Evolutionary conservation across 352 stramenopile genomes (phyloP), one percentile per base, ranked within the genome.

Genomic region (Globisporangium solare): DNA sequence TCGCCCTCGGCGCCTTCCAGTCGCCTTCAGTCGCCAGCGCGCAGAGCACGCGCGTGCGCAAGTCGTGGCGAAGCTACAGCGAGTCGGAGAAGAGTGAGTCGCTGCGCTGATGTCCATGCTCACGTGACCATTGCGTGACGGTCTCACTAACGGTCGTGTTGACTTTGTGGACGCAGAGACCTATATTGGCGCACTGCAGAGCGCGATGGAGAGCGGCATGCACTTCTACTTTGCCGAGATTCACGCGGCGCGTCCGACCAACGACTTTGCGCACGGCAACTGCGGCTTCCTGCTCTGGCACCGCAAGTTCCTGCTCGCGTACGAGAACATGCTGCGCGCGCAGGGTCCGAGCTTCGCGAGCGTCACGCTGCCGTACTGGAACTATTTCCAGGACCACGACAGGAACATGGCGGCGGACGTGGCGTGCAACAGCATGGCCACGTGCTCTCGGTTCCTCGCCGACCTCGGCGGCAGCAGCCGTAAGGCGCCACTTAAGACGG

Each of bases 341-440:
- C n/a, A 58, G 18, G 27, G 53, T 6, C 40, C 55, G 52, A 54
- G 60, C 39, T 51, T 35, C 53, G 11, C 15, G 20, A 43, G 46
- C 54, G 48, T 60, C 43, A 60, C 18, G 42, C 35, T 50, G 43
- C 24, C 14, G 54, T 60, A 18, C 27, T 60, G 46, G 54, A 60
- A 60, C 47, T 24, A n/a, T 7, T 31, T 51, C 12, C 10, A 22
- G n/a, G 43, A 37, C 40, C 24, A 40, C 15, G 43, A 35, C 39
- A 39, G 35, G 7, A n/a, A 35, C 3, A 12, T 35, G 18, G 24
- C 41, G n/a, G 3, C n/a, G 20, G 41, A 14, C 13, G n/a, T 31
- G 11, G 45, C 18, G 20, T 52, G 53, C 27, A 51, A 51, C 46
- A 51, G 46, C 46, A 17, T n/a, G 3, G 21, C 13, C 15, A 51